These are phyloP conservation scores for Galerina marginata DNA, from an alignment of 768 basidiomycete genomes.

Conservation along the genomic window DNA sequence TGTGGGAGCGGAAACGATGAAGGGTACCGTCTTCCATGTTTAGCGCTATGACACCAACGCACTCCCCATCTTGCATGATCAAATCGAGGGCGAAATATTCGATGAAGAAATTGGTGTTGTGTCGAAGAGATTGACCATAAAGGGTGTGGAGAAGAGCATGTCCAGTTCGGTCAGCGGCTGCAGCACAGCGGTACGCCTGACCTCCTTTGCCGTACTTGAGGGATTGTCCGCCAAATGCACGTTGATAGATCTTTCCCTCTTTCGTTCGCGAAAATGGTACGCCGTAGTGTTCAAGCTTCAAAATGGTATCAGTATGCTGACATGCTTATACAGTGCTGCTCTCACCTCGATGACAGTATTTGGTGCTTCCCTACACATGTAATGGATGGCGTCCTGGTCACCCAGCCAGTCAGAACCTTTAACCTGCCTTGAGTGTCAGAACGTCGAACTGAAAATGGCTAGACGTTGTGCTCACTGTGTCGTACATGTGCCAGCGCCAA, in stretches of 20 bases:
- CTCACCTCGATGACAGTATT: conserved; percentile 88
- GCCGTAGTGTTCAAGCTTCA: conserved; percentile 95
- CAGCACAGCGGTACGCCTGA: conserved; percentile 98
- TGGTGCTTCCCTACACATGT: conserved; percentile 99
- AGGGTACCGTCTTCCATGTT: conserved; percentile 99
- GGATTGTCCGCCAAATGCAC: conserved; percentile 98
- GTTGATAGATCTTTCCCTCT: conserved; percentile 99
- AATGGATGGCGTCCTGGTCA: conserved; percentile 99
- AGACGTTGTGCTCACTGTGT: conserved; percentile 64
- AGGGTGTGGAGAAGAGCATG: conserved; percentile 98
- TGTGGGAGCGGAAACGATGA: conserved; percentile 97
- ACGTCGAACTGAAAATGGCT: conserved; percentile 6
- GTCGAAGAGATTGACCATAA: conserved; percentile 97
- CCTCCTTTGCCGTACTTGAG: conserved; percentile 97
- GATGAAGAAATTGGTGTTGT: conserved; percentile 99
- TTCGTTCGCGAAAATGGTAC: conserved; percentile 98
- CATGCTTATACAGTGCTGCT: neutral
- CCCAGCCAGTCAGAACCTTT: conserved; percentile 99
- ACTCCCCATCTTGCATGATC: conserved; percentile 98
- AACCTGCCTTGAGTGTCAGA: conserved; percentile 58
- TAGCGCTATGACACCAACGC: conserved; percentile 97
- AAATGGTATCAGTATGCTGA: conserved; percentile 9
- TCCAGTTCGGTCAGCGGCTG: conserved; percentile 97
- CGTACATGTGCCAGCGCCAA: conserved; percentile 99
- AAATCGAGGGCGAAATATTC: conserved; percentile 99